Evolutionary conservation across 192 early-diverging fungal species (phyloP).

Genomic region (Phycomyces nitens): DNA sequence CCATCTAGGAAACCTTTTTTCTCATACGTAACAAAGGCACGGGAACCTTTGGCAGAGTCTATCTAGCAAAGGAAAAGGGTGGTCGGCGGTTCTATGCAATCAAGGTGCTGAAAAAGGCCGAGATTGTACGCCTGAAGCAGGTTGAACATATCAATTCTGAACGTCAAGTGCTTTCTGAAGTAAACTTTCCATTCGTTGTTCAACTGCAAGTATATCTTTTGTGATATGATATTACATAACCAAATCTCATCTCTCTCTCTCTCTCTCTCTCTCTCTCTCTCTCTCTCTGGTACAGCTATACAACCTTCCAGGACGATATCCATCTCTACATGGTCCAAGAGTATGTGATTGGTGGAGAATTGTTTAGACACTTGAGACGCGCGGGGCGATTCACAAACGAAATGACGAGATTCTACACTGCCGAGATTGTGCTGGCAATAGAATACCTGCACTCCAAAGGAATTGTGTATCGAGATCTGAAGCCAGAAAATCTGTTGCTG

Average conservation of each 20-base stretch:
- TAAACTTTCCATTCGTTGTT: conserved; percentile 87
- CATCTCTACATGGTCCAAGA: conserved; percentile 87
- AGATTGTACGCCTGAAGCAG: conserved; percentile 89
- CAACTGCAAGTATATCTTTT: conserved; percentile 57
- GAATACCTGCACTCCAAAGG: conserved; percentile 79
- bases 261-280: not conserved
- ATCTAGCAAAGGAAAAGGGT: conserved; percentile 72
- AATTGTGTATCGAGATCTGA: conserved; percentile 86
- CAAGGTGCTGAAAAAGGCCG: conserved; percentile 89
- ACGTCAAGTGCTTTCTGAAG: conserved; percentile 77
- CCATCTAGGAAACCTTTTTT: not conserved
- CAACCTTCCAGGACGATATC: conserved; percentile 81
- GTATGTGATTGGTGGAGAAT: conserved; percentile 83
- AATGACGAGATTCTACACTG: conserved; percentile 82
- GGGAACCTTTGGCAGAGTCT: conserved; percentile 94
- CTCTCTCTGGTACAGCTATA: conserved; percentile 52
- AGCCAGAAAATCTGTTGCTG: conserved; percentile 73
- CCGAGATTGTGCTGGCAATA: conserved; percentile 82
- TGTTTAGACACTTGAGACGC: conserved; percentile 82
- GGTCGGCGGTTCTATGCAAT: conserved; percentile 86
- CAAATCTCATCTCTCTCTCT: conserved; percentile 15
- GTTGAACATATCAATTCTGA: conserved; percentile 97
- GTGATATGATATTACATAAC: conserved; percentile 46
- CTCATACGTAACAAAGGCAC: conserved; percentile 58
- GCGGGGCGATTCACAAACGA: conserved; percentile 80